phyloP scores from a whole-genome alignment of 345 rosid species.

The Aquilaria yunnanensis region DNA sequence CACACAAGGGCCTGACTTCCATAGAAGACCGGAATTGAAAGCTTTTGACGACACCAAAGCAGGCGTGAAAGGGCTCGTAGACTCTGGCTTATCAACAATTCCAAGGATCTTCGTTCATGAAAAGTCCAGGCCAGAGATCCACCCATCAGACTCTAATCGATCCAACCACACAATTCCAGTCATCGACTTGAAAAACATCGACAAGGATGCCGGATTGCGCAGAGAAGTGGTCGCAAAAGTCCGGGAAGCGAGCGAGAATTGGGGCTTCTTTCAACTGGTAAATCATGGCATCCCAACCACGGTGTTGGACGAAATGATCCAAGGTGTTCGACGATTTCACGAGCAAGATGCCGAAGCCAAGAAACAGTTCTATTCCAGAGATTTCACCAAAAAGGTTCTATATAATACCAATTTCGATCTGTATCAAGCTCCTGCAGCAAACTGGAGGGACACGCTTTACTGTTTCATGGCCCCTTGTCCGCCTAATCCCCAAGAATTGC shows the following conservation, averaged over 20 bases:
- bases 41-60: conserved; percentile 32
- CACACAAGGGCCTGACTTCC: background rate
- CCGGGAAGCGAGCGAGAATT: conserved; percentile 24
- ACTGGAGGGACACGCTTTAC: conserved; percentile 43
- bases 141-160: background rate
- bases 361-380: conserved; percentile 27
- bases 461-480: conserved; percentile 30
- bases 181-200: conserved; percentile 28
- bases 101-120: conserved; percentile 28
- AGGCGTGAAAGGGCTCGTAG: conserved; percentile 34
- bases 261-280: conserved; percentile 45
- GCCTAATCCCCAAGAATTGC: conserved; percentile 40
- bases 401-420: conserved; percentile 36
- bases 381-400: conserved; percentile 14
- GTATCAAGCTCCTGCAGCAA: conserved; percentile 10
- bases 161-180: conserved; percentile 20
- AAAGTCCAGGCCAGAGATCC: background rate
- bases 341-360: conserved; percentile 31
- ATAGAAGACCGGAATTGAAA: conserved; percentile 17
- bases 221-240: conserved; percentile 17
- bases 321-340: conserved; percentile 29
- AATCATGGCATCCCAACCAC: conserved; percentile 39
- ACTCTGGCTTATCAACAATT: conserved; percentile 22
- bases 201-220: conserved; percentile 7
- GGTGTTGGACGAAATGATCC: conserved; percentile 24